Conservation (phyloP, 2,329 filamentous ascomycete species). For the Plenodomus lindquistii region DNA sequence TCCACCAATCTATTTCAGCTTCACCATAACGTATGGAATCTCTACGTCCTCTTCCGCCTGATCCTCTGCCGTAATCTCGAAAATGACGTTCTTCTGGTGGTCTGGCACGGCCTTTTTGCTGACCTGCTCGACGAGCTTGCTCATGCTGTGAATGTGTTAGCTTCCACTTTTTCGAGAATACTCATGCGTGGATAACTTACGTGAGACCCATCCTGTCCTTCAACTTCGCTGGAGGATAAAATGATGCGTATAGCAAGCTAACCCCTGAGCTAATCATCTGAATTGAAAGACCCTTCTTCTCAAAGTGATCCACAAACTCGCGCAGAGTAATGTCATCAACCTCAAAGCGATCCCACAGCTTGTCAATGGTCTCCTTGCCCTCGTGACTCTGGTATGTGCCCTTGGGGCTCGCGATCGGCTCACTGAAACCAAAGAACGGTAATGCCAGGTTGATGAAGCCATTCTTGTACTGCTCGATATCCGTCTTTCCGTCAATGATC, state of each 20-base stretch:
- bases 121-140: conserved; percentile 82
- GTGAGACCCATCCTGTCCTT: conserved; percentile 78
- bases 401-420: conserved; percentile 93
- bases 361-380: conserved; percentile 82
- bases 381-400: conserved; percentile 81
- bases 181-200: conserved; percentile 56
- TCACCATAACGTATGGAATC: conserved; percentile 94
- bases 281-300: conserved; percentile 75
- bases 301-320: conserved; percentile 82
- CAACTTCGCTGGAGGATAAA: conserved; percentile 81
- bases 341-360: conserved; percentile 98
- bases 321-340: conserved; percentile 80
- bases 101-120: conserved; percentile 89
- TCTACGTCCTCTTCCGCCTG: conserved; percentile 90
- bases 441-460: conserved; percentile 95
- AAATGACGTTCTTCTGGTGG: conserved; percentile 94
- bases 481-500: conserved; percentile 92
- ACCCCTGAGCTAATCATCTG: conserved; percentile 98
- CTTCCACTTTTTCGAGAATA: not conserved
- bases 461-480: conserved; percentile 99
- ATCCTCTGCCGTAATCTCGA: conserved; percentile 92
- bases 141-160: conserved; percentile 65
- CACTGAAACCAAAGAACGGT: conserved; percentile 97
- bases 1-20: conserved; percentile 54
- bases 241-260: conserved; percentile 89